phyloP scores from a whole-genome alignment of 2,329 filamentous ascomycete species.

The Chaetoscypha palmicola region DNA sequence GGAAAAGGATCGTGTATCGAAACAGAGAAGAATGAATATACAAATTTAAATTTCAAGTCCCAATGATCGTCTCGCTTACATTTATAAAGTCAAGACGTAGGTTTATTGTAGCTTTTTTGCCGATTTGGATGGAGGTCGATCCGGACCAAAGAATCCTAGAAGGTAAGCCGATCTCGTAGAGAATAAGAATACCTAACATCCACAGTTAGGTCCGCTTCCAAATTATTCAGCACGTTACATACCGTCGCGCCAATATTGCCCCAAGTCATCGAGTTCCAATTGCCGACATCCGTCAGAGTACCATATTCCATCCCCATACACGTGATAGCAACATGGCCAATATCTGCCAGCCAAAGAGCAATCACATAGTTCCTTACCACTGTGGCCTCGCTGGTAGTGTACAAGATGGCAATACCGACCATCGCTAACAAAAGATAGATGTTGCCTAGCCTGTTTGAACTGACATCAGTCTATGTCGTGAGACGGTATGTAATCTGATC shows the following conservation, averaged over 20 bases:
- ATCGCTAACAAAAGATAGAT: conserved; percentile 60
- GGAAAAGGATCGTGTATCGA: no score
- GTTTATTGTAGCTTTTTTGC: no score
- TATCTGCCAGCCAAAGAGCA: conserved; percentile 56
- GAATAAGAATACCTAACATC: conserved; percentile 50
- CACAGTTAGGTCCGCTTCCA: no score
- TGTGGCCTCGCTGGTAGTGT: conserved; percentile 55
- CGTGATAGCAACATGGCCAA: conserved; percentile 60
- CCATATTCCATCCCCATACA: conserved; percentile 51
- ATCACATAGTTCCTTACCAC: conserved; percentile 62
- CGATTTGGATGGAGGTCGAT: conserved; percentile 18
- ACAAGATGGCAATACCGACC: conserved; percentile 56
- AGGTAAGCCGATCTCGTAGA: conserved; percentile 51
- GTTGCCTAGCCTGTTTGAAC: conserved; percentile 56
- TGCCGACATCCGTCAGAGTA: conserved; percentile 42
- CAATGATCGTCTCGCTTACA: no score
- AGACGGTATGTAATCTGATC: background rate
- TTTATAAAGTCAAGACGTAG: no score
- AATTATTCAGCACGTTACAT: no score
- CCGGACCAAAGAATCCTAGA: conserved; percentile 50
- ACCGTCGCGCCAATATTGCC: conserved; percentile 64
- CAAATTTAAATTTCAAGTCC: background rate
- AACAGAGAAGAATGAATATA: background rate
- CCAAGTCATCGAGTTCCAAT: conserved; percentile 67
- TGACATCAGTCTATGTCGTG: conserved; percentile 23